Evolutionary conservation across 2,329 filamentous ascomycete species (phyloP).

Genomic region (Huntiella abstrusa): DNA sequence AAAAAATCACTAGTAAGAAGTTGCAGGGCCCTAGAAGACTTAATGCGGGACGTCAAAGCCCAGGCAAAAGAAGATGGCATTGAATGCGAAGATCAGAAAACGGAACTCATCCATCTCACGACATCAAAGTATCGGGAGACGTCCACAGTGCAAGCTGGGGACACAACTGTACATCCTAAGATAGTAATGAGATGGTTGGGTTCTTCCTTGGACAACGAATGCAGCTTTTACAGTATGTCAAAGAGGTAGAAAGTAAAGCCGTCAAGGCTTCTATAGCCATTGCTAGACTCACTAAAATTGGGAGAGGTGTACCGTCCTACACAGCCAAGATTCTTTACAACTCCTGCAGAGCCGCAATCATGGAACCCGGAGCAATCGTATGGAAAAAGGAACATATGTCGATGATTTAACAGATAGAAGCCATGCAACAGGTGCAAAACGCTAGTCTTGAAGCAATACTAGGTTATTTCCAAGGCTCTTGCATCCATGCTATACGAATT

Average conservation of each 20-base stretch:
- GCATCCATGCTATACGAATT: background rate
- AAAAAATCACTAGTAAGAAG: no score
- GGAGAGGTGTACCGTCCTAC: background rate
- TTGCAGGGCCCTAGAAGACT: no score
- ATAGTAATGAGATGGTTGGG: background rate
- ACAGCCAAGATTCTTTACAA: no score
- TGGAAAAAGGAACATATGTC: background rate
- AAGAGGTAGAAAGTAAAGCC: background rate
- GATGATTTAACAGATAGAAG: background rate
- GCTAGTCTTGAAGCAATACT: background rate
- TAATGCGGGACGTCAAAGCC: no score
- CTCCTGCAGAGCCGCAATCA: background rate
- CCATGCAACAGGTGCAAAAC: background rate
- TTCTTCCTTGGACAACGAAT: background rate
- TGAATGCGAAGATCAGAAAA: no score
- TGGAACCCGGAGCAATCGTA: background rate
- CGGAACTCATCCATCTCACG: no score
- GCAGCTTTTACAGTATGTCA: background rate
- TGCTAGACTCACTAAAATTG: background rate
- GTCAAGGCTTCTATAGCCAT: background rate
- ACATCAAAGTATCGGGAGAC: no score
- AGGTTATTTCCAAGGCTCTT: background rate
- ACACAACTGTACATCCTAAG: background rate
- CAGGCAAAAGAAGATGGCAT: no score
- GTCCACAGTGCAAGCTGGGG: no score